Evolutionary conservation across 108 stramenopile species (phyloP).

Genomic region (Cyclostephanos tholiformis): DNA sequence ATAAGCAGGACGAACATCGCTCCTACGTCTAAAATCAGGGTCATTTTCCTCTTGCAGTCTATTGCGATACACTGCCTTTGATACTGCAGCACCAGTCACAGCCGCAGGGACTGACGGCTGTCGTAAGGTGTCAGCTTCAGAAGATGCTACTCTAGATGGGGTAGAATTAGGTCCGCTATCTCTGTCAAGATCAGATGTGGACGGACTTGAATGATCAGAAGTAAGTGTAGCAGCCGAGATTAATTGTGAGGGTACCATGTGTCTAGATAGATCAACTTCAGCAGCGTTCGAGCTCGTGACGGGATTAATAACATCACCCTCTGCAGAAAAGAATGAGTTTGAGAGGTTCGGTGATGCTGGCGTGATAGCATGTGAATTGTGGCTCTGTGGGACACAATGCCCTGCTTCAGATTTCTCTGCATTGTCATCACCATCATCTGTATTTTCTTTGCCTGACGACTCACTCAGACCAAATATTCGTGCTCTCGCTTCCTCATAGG

Average conservation of each 20-base stretch:
- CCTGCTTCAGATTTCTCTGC: neutral
- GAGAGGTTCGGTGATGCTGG: slow-evolving; percentile 9
- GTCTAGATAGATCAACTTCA: neutral
- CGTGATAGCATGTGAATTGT: slow-evolving; percentile 16
- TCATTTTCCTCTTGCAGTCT: slow-evolving; percentile 80
- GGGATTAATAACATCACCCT: slow-evolving; percentile 7
- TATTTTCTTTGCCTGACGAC: slow-evolving; percentile 13
- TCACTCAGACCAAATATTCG: slow-evolving; percentile 76
- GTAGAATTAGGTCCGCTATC: slow-evolving; percentile 5
- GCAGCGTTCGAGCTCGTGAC: neutral
- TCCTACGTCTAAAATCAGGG: slow-evolving; percentile 85
- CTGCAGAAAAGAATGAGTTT: slow-evolving; percentile 26
- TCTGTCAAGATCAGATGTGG: slow-evolving; percentile 8
- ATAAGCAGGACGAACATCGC: slow-evolving; percentile 26
- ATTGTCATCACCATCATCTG: slow-evolving; percentile 12
- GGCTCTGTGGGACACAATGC: neutral
- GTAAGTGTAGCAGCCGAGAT: neutral
- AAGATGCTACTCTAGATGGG: neutral
- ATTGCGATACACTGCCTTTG: slow-evolving; percentile 84
- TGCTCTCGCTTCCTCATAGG: slow-evolving; percentile 91
- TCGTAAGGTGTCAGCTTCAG: slow-evolving; percentile 3
- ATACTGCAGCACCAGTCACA: slow-evolving; percentile 18
- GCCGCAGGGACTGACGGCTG: slow-evolving; percentile 19
- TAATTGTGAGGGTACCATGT: slow-evolving; percentile 14
- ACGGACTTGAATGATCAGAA: neutral